Evolutionary conservation across 257 asterid genomes (phyloP), one percentile per base, ranked within the genome.

Genomic region (Solanum tarijense): DNA sequence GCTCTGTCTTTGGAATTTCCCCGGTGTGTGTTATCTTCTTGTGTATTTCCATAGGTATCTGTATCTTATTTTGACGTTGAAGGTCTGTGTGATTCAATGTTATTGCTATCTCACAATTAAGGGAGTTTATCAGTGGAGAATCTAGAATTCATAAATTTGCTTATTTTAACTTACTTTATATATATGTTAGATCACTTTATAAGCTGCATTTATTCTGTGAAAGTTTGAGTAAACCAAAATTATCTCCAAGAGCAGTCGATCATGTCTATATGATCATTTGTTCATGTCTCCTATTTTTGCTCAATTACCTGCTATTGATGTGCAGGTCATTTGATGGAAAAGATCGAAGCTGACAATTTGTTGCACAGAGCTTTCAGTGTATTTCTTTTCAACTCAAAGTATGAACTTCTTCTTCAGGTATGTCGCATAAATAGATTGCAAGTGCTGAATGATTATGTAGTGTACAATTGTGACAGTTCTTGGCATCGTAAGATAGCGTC

Each of bases 311-410:
- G 62, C 66, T 27, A 48, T 82, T 34, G 46, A 84, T 83, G 41
- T 89, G 93, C 94, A 96, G 99, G 99, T 72, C 99, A 96, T 91
- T 92, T 96, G 91, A 94, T 94, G 98, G 98, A 94, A 91, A 96
- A 92, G 91, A 96, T 96, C 6, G 98, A 95, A 89, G 86, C 98
- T 48, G 92, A 90, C 78, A 95, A 96, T 86, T 85, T 93, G 91
- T 91, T 96, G 79, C 99, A 96, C 88, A 92, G 99, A 90, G 99
- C 99, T 90, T 96, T 96, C 94, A 96, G 99, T 84, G 99, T 96
- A 81, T 96, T 96, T 89, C 90, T 96, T 86, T 96, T 96, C 88
- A 96, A 96, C 96, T 94, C 98, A 5, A 95, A 95, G 89, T 94
- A 90, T 72, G 99, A 96, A 92, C 89, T 95, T 68, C 92, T 96